Percentiles rank a stretch among this genome's conserved stretches.
phyloP scores from a whole-genome alignment of 2,329 filamentous ascomycete species.

The Helotiales sp. region DNA sequence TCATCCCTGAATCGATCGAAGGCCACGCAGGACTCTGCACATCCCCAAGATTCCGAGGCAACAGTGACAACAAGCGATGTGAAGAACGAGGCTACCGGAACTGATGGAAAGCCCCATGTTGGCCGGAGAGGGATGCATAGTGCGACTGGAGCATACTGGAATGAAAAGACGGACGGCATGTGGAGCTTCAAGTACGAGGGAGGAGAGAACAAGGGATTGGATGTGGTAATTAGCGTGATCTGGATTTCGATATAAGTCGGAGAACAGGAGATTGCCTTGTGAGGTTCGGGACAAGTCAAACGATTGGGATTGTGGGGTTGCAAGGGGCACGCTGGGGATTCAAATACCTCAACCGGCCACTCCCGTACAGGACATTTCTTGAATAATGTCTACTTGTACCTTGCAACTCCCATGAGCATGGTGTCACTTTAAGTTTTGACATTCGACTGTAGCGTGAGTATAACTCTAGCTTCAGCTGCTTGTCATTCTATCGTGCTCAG shows the following conservation, averaged over 20 bases:
- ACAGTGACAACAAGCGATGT: constrained; percentile 55
- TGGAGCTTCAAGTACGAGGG: constrained; percentile 86
- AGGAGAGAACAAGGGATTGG: constrained; percentile 64
- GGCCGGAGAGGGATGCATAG: constrained; percentile 90
- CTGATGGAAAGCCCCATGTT: constrained; percentile 67
- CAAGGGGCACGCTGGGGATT: background rate
- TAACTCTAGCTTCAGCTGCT: background rate
- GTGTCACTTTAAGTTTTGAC: constrained; percentile 1
- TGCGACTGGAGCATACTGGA: constrained; percentile 84
- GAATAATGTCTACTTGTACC: constrained; percentile 8
- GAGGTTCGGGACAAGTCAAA: constrained; percentile 5
- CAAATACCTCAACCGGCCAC: constrained; percentile 11
- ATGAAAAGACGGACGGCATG: constrained; percentile 87
- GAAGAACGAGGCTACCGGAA: constrained; percentile 46
- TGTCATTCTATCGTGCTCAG: background rate
- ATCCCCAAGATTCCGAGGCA: constrained; percentile 45
- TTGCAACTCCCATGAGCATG: constrained; percentile 10
- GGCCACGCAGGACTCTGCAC: constrained; percentile 39
- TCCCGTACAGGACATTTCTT: constrained; percentile 12
- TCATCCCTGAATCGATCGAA: constrained; percentile 62
- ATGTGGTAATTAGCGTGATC: constrained; percentile 71
- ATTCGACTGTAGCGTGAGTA: background rate
- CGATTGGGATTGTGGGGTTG: constrained; percentile 15
- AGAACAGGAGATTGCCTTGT: background rate
- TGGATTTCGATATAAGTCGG: constrained; percentile 57